Evolutionary conservation across 208 protist genomes (phyloP).

Genomic region (Naegleria fowleri): DNA sequence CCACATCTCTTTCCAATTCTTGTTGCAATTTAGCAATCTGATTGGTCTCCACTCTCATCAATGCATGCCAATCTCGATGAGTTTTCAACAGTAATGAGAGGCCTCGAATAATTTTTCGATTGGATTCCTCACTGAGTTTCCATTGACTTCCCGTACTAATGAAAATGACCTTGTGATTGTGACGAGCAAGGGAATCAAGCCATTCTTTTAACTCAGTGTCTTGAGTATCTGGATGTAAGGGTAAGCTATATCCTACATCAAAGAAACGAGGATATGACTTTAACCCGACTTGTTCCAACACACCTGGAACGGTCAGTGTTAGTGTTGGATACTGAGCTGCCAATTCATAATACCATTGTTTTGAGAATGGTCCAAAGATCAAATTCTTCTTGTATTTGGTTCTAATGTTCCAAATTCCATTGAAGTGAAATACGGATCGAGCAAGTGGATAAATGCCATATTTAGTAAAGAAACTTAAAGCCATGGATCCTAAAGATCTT

Average conservation of each 20-base stretch:
- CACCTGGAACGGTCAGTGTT: background rate
- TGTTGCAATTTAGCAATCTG: background rate
- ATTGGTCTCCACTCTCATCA: background rate
- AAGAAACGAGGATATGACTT: background rate
- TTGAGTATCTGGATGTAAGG: too few relatives aligned
- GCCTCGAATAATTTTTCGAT: background rate
- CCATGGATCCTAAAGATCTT: background rate
- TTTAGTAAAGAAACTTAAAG: background rate
- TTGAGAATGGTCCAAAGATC: background rate
- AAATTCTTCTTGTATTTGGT: background rate
- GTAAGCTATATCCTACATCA: background rate
- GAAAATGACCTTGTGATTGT: background rate
- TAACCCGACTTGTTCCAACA: background rate
- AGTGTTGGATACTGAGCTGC: background rate
- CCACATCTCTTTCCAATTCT: too few relatives aligned
- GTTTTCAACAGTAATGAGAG: background rate
- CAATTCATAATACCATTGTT: background rate
- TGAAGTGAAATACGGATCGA: background rate
- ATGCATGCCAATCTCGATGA: background rate
- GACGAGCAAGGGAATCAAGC: background rate
- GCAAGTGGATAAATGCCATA: background rate
- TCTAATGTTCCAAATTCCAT: background rate
- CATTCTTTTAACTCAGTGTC: background rate
- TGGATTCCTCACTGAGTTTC: background rate
- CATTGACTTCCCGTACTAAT: background rate